Evolutionary conservation across 495 filamentous ascomycete genomes (phyloP).

Genomic region (Penicillium egyptiacum): DNA sequence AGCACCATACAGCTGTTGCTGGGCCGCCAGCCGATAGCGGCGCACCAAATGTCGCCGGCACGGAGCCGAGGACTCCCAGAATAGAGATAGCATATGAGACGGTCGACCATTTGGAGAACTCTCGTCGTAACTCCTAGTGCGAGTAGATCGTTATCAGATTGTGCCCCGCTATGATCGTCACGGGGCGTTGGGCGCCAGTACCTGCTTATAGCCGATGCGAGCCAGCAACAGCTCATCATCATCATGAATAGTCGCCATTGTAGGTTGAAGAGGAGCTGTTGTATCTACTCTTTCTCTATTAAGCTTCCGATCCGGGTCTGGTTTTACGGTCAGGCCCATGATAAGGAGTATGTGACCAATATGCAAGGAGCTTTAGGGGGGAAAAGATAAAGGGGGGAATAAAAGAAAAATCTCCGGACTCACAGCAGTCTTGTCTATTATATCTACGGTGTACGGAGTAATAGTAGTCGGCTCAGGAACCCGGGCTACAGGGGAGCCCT

Average conservation of each 20-base stretch:
- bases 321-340: slow-evolving; percentile 20
- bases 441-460: slow-evolving; percentile 13
- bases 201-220: slow-evolving; percentile 69
- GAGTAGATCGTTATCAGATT: slow-evolving; percentile 4
- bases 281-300: not conserved
- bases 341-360: not conserved
- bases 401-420: slow-evolving; percentile 11
- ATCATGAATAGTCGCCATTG: slow-evolving; percentile 55
- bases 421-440: slow-evolving; percentile 8
- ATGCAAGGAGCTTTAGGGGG: slow-evolving; percentile 9
- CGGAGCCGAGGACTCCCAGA: slow-evolving; percentile 66
- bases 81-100: slow-evolving; percentile 75
- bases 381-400: slow-evolving; percentile 14
- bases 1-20: slow-evolving; percentile 70
- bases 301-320: slow-evolving; percentile 5
- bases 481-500: slow-evolving; percentile 19
- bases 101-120: slow-evolving; percentile 74
- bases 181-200: slow-evolving; percentile 24
- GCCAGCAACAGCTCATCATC: slow-evolving; percentile 66
- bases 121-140: slow-evolving; percentile 57
- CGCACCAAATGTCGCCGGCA: slow-evolving; percentile 65
- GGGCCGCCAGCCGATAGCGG: slow-evolving; percentile 67
- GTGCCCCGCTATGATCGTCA: slow-evolving; percentile 2
- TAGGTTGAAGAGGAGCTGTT: not conserved
- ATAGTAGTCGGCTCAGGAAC: not conserved